A percentile compares a stretch with the other conserved stretches of the same genome.
These are phyloP conservation scores for Paramecium biaurelia DNA, from an alignment of 73 alveolate genomes.

Conservation along the genomic window DNA sequence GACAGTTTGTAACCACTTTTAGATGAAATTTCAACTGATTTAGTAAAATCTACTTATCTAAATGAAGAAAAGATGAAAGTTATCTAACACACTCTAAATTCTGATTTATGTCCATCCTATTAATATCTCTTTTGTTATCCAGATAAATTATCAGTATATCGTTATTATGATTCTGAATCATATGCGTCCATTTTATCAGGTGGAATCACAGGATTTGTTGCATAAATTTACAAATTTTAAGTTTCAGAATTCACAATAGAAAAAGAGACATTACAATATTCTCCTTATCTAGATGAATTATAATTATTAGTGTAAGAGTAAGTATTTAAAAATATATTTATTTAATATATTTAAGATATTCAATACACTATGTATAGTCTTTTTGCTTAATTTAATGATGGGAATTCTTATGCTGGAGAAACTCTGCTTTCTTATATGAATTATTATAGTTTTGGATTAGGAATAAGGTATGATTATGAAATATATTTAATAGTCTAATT, in stretches of 20 bases:
- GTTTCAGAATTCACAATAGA: not conserved
- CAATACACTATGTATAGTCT: not conserved
- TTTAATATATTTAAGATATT: not conserved
- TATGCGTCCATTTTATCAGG: not conserved
- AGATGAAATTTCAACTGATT: not conserved
- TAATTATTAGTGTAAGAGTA: not conserved
- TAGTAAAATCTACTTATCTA: not conserved
- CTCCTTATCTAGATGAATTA: not conserved
- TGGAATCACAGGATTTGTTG: not conserved
- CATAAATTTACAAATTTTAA: not conserved
- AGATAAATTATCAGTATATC: not conserved
- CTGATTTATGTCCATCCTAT: not conserved
- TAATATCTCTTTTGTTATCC: slow-evolving; percentile 4
- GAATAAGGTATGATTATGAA: not conserved
- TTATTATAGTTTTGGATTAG: not conserved
- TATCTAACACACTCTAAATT: not conserved
- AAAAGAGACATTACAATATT: not conserved
- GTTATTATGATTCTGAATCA: not conserved
- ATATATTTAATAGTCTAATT: not conserved
- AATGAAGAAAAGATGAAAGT: not conserved
- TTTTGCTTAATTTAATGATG: not conserved
- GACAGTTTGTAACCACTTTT: not conserved
- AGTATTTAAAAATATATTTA: not conserved
- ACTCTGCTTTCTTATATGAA: not conserved
- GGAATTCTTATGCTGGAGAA: not conserved